These are phyloP conservation scores for Pelargonium myrrhifolium DNA, from an alignment of 441 rosid species.

Conservation along the genomic window DNA sequence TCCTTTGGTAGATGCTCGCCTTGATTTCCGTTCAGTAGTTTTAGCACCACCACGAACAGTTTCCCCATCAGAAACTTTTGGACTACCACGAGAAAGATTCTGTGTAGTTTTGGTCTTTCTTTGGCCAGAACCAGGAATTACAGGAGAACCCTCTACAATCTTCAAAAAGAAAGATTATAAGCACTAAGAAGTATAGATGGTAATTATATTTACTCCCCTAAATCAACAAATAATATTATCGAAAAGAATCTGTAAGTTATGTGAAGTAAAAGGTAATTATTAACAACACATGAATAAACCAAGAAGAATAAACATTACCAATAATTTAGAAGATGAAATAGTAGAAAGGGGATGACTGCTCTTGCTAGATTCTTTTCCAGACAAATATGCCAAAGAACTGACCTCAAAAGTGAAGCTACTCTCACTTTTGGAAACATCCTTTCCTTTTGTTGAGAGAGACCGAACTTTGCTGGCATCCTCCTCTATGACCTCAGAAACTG, in stretches of 20 bases:
- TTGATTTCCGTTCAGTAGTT: constrained; percentile 69
- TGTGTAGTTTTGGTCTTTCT: constrained; percentile 35
- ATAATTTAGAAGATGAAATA: constrained; percentile 30
- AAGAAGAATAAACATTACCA: constrained; percentile 33
- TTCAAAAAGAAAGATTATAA: constrained; percentile 27
- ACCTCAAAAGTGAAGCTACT: constrained; percentile 54
- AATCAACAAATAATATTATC: not conserved
- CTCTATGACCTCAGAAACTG: constrained; percentile 25
- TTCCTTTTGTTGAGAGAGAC: constrained; percentile 25
- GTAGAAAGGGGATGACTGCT: constrained; percentile 40
- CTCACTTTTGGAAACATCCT: constrained; percentile 38
- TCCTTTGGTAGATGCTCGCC: constrained; percentile 56
- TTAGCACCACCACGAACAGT: constrained; percentile 32
- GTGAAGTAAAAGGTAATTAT: not conserved
- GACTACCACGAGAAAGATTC: constrained; percentile 32
- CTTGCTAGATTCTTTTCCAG: constrained; percentile 35
- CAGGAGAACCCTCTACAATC: constrained; percentile 53
- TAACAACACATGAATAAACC: not conserved
- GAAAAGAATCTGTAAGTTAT: not conserved
- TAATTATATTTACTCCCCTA: constrained; percentile 1
- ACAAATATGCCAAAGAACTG: constrained; percentile 25
- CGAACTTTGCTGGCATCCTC: constrained; percentile 24
- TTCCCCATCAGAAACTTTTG: constrained; percentile 34
- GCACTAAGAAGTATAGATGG: not conserved
- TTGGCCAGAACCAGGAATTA: constrained; percentile 42